Evolutionary conservation across 495 filamentous ascomycete species (phyloP).

Genomic region (Aspergillus nidulans): DNA sequence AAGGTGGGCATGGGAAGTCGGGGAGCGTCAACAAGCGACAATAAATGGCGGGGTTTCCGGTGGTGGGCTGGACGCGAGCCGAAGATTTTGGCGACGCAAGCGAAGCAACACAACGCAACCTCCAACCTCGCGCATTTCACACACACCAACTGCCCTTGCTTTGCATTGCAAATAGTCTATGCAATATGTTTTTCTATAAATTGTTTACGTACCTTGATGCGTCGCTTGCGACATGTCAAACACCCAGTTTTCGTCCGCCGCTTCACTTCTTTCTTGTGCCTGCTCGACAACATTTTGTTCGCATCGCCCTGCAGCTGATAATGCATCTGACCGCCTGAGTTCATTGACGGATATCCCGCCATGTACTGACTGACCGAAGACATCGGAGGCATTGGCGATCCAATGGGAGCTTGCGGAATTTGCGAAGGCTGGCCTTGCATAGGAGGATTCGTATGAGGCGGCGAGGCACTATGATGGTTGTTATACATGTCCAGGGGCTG

Average conservation of each 20-base stretch:
- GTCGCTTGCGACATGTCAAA: conserved; percentile 90
- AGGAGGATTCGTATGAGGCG: conserved; percentile 22
- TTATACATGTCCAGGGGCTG: conserved; percentile 35
- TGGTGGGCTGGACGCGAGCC: conserved; percentile 33
- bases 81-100: conserved; percentile 34
- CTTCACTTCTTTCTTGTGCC: conserved; percentile 99
- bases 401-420: conserved; percentile 42
- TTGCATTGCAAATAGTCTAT: background rate
- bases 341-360: conserved; percentile 39
- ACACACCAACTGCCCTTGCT: conserved; percentile 2
- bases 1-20: background rate
- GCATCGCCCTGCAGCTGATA: conserved; percentile 39
- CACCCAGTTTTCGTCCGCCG: conserved; percentile 96
- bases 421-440: conserved; percentile 34
- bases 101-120: conserved; percentile 27
- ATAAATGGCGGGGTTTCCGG: conserved; percentile 37
- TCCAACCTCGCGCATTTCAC: conserved; percentile 13
- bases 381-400: conserved; percentile 45
- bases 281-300: conserved; percentile 66
- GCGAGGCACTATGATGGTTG: conserved; percentile 23
- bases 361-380: conserved; percentile 43
- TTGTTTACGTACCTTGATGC: conserved; percentile 84
- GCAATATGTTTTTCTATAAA: background rate
- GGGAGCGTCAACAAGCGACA: conserved; percentile 20
- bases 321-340: conserved; percentile 37